Base-by-base conservation (phyloP, 2,329 filamentous ascomycete genomes). In the Teratosphaeria zuluensis region DNA sequence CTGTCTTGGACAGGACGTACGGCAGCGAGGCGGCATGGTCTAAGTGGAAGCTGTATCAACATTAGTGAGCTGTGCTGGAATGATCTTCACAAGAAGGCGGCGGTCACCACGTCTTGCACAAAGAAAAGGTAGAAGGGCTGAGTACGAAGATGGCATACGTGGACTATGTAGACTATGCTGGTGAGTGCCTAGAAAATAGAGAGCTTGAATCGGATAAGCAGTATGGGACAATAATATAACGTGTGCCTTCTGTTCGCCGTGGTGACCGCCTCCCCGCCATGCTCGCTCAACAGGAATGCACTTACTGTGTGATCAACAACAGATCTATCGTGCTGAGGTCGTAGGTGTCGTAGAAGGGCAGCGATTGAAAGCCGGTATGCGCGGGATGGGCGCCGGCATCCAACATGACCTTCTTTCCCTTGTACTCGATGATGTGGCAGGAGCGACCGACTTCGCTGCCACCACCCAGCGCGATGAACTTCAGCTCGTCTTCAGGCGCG, bases 361-460 rank as follows among this genome's bases (percentile, higher is more conserved):
- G 84, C 9, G 90, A 89, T 2, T 92, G 90, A 61, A 97, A 85
- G 42, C 94, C 94, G 70, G 97, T 92, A 74, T 96, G 96, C 8
- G 90, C 94, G 55, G 94, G 92, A 74, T 99, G 94, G 77, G 96
- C 92, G 55, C 94, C 94, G 55, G 94, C 94, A 77, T 99, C 94
- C 66, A 99, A 89, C 94, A 99, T 99, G 66, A 99, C 90, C 5
- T 92, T 97, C 76, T 99, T 99, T 62, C 94, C 94, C 77, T 97
- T 99, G 82, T 99, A 99, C 71, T 97, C 91, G 61, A 99, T 86
- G 67, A 99, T 96, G 73, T 99, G 94, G 74, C 94, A 97, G 65
- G 94, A 97, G 65, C 94, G 83, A 57, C 94, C 94, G 62, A 99
- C 94, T 76, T 99, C 94, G 74, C 96, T 97, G 66, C 94, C 94